Base-by-base conservation (phyloP, 2,329 filamentous ascomycete genomes). In the Phoma sp. region DNA sequence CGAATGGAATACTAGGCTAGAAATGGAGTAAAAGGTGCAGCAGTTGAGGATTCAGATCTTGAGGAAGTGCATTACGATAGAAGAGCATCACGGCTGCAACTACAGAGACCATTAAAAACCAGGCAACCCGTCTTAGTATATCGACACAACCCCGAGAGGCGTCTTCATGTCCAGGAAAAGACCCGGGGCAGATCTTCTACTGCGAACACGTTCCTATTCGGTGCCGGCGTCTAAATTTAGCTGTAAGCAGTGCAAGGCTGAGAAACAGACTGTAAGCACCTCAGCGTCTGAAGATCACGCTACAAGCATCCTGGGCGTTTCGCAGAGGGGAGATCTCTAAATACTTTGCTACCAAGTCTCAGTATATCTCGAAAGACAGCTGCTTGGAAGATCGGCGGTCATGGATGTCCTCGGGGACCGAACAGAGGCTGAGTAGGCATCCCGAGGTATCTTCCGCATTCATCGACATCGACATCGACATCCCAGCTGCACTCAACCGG, bases 361-460 rank as follows among this genome's bases (percentile, higher is more conserved):
- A 17, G 17, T 17, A 17, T 17, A 17, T 17, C 17, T 17, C 12
- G 6, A 33, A 33, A 33, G 15, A 15, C 32, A 12, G 6, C 32
- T 17, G n/a, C 6, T 33, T 17, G 17, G 17, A 17, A 17, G 17
- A 17, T 17, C 17, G 17, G 17, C 17, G 17, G 17, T 17, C 17
- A 17, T 17, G 17, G 17, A 17, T 15, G 35, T 21, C n/a, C 32
- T 51, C 46, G 52, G 52, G n/a, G 17, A 46, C 52, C 52, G 52
- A 55, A 38, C 17, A 17, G 32, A 25, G 52, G 52, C 52, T 50
- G 52, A 47, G 52, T 36, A 46, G 13, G n/a, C 6, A 17, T 17
- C 17, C 17, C 17, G 17, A 17, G 17, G 25, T 17, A 22, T 19
- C 32, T 22, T 27, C 39, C 39, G 44, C 36, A 24, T 35, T 17